Conservation (phyloP, 352 stramenopile species). For the Globisporangium parvum region DNA sequence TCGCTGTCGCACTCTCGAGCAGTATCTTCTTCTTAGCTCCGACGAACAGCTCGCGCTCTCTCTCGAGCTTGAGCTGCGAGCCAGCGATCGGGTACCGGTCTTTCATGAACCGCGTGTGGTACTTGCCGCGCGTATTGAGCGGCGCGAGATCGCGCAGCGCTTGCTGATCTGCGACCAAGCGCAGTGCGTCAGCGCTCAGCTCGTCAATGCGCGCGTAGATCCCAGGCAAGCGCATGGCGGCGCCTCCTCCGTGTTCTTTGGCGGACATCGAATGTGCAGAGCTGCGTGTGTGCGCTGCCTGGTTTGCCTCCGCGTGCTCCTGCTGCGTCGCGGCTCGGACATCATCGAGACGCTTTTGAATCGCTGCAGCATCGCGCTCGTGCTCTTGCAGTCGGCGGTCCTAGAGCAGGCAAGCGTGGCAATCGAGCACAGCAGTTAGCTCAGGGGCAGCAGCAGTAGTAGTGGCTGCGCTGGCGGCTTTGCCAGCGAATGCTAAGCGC, state of each 20-base stretch:
- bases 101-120: conserved; percentile 62
- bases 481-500: too few species aligned
- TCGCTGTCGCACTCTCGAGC: conserved; percentile 17
- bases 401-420: conserved; percentile 8
- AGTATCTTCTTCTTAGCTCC: conserved; percentile 66
- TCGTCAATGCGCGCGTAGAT: conserved; percentile 50
- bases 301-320: not conserved
- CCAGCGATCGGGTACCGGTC: conserved; percentile 69
- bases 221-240: conserved; percentile 13
- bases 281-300: not conserved
- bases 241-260: not conserved
- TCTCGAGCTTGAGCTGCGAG: conserved; percentile 60
- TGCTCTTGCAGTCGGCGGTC: conserved; percentile 29
- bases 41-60: conserved; percentile 47
- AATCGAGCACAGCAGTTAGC: not conserved
- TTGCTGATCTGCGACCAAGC: conserved; percentile 39
- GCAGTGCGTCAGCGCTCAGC: conserved; percentile 30
- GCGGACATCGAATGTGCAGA: not conserved
- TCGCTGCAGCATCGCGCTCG: conserved; percentile 19
- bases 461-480: not conserved
- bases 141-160: conserved; percentile 24
- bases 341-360: conserved; percentile 23
- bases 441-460: not conserved
- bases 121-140: conserved; percentile 58
- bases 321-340: conserved; percentile 13